phyloP scores from a whole-genome alignment of 2,329 filamentous ascomycete species.

The Pezicula rhizophila region DNA sequence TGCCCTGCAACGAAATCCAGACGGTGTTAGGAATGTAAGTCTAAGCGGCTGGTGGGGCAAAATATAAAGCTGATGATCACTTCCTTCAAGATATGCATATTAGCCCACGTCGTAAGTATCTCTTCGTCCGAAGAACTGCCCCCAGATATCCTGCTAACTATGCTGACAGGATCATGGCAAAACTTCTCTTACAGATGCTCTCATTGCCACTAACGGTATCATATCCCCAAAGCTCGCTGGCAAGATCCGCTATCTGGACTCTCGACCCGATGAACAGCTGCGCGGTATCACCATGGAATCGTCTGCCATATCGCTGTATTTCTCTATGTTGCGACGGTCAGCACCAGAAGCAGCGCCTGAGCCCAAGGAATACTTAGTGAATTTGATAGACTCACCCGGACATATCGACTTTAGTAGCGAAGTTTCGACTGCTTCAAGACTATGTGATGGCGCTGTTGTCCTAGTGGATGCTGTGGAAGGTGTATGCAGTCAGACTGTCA shows the following conservation, averaged over 20 bases:
- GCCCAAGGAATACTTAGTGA: slow-evolving; percentile 88
- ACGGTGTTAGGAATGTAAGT: slow-evolving; percentile 86
- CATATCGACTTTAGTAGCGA: slow-evolving; percentile 99
- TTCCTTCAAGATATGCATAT: slow-evolving; percentile 72
- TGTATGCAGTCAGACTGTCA: slow-evolving; percentile 97
- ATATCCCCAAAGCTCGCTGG: slow-evolving; percentile 96
- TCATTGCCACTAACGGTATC: slow-evolving; percentile 98
- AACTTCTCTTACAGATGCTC: slow-evolving; percentile 90
- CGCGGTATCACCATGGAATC: slow-evolving; percentile 99
- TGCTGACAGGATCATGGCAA: slow-evolving; percentile 79
- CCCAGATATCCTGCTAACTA: slow-evolving; percentile 2
- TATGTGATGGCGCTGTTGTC: slow-evolving; percentile 92
- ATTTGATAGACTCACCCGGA: slow-evolving; percentile 94
- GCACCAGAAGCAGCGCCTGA: slow-evolving; percentile 62
- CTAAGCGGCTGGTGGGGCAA: slow-evolving; percentile 18
- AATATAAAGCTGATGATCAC: slow-evolving; percentile 10
- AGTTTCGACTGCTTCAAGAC: slow-evolving; percentile 87
- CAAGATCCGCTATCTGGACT: slow-evolving; percentile 97
- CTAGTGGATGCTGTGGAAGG: slow-evolving; percentile 96
- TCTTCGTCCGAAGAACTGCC: not conserved
- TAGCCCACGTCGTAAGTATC: slow-evolving; percentile 75
- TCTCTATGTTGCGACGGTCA: slow-evolving; percentile 77
- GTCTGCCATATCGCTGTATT: slow-evolving; percentile 92
- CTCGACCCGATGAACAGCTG: slow-evolving; percentile 88
- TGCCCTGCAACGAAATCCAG: slow-evolving; percentile 77